Base-by-base conservation (phyloP, 371 early-diverging fungal genomes). In the Apophysomyces trapeziformis region DNA sequence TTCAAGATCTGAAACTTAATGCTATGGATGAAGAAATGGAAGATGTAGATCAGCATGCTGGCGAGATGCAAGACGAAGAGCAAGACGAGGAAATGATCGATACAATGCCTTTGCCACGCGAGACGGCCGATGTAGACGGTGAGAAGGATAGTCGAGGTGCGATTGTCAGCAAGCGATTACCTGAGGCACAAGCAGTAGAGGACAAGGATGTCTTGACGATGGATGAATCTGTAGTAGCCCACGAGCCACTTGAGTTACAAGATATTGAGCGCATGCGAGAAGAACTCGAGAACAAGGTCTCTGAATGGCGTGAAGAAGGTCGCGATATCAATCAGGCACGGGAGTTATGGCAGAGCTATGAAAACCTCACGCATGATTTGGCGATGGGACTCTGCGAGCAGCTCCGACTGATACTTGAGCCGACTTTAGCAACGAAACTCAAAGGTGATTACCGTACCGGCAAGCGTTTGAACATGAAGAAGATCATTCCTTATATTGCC, bases 401-500 rank as follows among this genome's bases (percentile, higher is more conserved):
- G 69, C 87, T 99, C 45, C 92, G 98, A 14, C 86, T 97, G 65
- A 96, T 99, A 67, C 85, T 99, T 59, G 99, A 98, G 69, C 97
- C 98, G 0, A 99, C 99, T 32, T 87, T 96, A 72, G 96, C 96
- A 1, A 93, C 95, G 38, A 96, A 97, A 75, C 91, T 99, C 66
- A 94, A 92, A 75, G 99, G 99, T 50, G 99, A 99, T 85, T 99
- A 98, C 80, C 92, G 93, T 61, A 98, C 95, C 39, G 99, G 99
- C 64, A 99, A 99, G 80, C 95, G 99, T 35, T 90, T 99, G 64
- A 99, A 99, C 79, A 99, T 99, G 98, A 96, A 97, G 76, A 98
- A 95, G 85, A 94, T 99, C 62, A 96, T 99, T 68, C 96, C 99
- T 2, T 99, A 99, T 74, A 98, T 99, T 77, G 99, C 99, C 21